Percentiles rank a stretch among this genome's conserved stretches.
Evolutionary conservation across 2,329 filamentous ascomycete genomes (phyloP).

Genomic region (Ramichloridium luteum): DNA sequence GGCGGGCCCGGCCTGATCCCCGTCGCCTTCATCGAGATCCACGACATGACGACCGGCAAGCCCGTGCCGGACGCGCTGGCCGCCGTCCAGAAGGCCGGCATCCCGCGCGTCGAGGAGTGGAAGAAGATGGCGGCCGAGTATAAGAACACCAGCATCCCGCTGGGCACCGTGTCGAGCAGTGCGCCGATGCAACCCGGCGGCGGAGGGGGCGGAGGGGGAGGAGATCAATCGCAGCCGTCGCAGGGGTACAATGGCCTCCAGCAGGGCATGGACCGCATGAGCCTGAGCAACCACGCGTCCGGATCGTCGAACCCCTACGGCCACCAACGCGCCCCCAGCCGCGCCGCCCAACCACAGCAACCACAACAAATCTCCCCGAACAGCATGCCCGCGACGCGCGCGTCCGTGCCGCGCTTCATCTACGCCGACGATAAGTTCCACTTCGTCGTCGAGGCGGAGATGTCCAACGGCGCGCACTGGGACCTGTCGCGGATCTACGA

Average conservation of each 20-base stretch:
- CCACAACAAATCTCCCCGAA: too few species aligned
- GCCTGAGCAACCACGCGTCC: slow-evolving; percentile 43
- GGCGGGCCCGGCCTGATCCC: slow-evolving; percentile 91
- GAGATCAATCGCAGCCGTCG: too few species aligned
- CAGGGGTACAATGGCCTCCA: slow-evolving; percentile 39
- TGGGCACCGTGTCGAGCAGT: slow-evolving; percentile 65
- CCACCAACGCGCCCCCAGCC: slow-evolving; percentile 22
- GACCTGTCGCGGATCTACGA: slow-evolving; percentile 91
- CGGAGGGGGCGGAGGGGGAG: too few species aligned
- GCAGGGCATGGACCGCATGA: slow-evolving; percentile 62
- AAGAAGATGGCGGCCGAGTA: slow-evolving; percentile 99
- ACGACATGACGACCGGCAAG: slow-evolving; percentile 80
- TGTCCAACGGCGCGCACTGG: slow-evolving; percentile 87
- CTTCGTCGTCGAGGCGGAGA: slow-evolving; percentile 86
- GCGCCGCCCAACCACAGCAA: slow-evolving; percentile 31
- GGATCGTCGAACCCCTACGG: slow-evolving; percentile 17
- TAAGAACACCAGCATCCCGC: slow-evolving; percentile 95
- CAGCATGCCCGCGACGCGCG: slow-evolving; percentile 55
- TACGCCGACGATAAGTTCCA: slow-evolving; percentile 98
- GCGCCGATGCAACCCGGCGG: too few species aligned
- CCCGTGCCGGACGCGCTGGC: slow-evolving; percentile 71
- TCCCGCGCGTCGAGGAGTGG: slow-evolving; percentile 95
- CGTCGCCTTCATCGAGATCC: slow-evolving; percentile 90
- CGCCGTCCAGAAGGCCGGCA: slow-evolving; percentile 75
- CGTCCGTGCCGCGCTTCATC: slow-evolving; percentile 82